A percentile compares a stretch with the other conserved stretches of the same genome.
Evolutionary conservation across 345 rosid species (phyloP).

Genomic region (Bruguiera gymnorhiza): DNA sequence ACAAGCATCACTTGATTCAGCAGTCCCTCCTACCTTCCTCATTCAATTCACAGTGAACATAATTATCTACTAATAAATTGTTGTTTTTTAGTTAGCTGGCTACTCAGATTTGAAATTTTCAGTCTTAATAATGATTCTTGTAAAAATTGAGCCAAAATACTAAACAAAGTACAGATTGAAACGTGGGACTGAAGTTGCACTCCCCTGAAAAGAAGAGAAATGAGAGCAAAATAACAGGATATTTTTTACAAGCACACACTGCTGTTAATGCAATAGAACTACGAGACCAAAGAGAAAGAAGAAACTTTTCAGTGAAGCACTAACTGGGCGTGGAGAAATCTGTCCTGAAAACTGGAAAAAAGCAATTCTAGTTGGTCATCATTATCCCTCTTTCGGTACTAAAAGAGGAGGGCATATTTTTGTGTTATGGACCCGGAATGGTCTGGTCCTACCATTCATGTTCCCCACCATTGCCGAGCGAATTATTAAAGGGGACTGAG

Average conservation of each 20-base stretch:
- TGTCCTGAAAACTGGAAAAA: slow-evolving; percentile 8
- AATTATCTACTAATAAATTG: no score
- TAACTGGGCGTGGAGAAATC: slow-evolving; percentile 4
- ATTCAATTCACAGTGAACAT: no score
- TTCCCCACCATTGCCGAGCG: not conserved
- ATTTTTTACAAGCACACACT: slow-evolving; percentile 8
- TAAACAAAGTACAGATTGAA: not conserved
- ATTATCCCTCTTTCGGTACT: not conserved
- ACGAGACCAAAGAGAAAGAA: not conserved
- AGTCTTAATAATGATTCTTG: not conserved
- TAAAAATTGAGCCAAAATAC: slow-evolving; percentile 28
- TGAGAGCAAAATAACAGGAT: slow-evolving; percentile 2
- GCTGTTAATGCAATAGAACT: slow-evolving; percentile 2
- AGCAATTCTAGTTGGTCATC: slow-evolving; percentile 7
- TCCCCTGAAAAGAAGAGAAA: not conserved
- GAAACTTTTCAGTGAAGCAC: not conserved
- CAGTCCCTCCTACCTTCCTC: no score
- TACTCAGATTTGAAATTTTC: not conserved
- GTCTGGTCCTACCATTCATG: not conserved
- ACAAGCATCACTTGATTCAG: no score
- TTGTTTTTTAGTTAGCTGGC: no score
- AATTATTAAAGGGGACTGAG: not conserved
- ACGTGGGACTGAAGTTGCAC: slow-evolving; percentile 5
- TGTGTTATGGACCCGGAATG: slow-evolving; percentile 1
- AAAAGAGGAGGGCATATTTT: slow-evolving; percentile 1